These are phyloP conservation scores for Clarireedia paspali DNA, from an alignment of 2,329 filamentous ascomycete genomes.

Conservation along the genomic window DNA sequence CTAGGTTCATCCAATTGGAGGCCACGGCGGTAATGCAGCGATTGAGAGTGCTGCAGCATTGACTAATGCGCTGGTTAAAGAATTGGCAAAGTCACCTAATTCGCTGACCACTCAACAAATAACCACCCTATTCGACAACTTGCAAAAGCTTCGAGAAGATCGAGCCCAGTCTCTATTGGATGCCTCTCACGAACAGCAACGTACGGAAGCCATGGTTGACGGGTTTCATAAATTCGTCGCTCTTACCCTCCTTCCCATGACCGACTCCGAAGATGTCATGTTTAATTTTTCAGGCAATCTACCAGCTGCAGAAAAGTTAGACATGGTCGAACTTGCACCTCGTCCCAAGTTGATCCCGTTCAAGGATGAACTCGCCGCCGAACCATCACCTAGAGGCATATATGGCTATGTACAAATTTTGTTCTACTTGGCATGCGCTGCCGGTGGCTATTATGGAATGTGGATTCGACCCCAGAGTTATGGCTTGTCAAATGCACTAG, in stretches of 20 bases:
- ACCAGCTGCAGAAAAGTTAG: neutral
- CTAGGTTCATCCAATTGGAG: neutral
- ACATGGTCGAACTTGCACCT: neutral
- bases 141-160: neutral
- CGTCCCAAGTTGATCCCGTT: neutral
- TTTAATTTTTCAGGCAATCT: conserved; percentile 4
- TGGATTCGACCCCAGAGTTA: neutral
- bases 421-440: neutral
- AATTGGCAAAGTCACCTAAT: neutral
- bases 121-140: neutral
- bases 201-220: neutral
- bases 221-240: neutral
- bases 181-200: neutral
- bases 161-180: neutral
- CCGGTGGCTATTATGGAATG: neutral
- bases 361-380: neutral
- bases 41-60: neutral
- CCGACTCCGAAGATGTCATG: neutral
- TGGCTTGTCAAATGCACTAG: neutral
- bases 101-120: neutral
- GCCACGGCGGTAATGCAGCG: neutral
- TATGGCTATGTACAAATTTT: neutral
- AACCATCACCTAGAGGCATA: neutral
- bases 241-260: neutral
- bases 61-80: neutral